Percentiles rank a stretch among this genome's conserved stretches.
phyloP scores from a whole-genome alignment of 192 early-diverging fungal species.

The Thoreauomyces humboldtii region DNA sequence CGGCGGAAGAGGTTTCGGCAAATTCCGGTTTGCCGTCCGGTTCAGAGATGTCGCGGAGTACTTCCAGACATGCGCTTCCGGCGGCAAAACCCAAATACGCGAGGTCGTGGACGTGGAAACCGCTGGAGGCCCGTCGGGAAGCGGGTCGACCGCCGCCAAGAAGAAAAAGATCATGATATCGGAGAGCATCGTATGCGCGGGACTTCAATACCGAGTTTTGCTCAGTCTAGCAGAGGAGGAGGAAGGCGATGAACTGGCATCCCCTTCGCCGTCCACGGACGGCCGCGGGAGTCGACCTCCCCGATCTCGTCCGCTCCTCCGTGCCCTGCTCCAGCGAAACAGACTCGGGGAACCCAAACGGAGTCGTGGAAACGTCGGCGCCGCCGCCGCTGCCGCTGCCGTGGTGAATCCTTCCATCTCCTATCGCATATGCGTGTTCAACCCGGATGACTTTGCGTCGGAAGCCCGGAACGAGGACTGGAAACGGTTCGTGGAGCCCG shows the following conservation, averaged over 20 bases:
- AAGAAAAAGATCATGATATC: conserved; percentile 20
- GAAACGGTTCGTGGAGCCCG: conserved; percentile 7
- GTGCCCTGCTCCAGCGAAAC: conserved; percentile 33
- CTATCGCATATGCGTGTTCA: conserved; percentile 35
- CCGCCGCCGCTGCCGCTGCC: background rate
- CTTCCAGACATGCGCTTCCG: conserved; percentile 17
- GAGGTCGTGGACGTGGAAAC: background rate
- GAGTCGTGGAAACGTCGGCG: background rate
- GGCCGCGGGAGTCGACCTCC: no score
- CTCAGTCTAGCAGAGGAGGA: conserved; percentile 14
- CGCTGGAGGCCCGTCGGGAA: background rate
- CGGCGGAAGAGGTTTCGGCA: background rate
- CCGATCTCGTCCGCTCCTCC: conserved; percentile 26
- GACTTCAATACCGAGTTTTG: conserved; percentile 41
- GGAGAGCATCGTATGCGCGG: conserved; percentile 35
- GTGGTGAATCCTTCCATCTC: conserved; percentile 24
- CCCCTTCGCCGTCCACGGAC: no score
- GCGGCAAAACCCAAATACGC: no score
- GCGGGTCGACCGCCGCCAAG: background rate
- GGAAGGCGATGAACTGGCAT: conserved; percentile 12
- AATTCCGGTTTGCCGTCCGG: conserved; percentile 36
- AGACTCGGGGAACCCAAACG: conserved; percentile 11
- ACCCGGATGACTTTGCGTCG: background rate
- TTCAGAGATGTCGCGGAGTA: conserved; percentile 31
- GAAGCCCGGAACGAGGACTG: background rate